A percentile compares a stretch with the other conserved stretches of the same genome.
phyloP scores from a whole-genome alignment of 1,139 yeast genomes.

The Candida freyschussii region DNA sequence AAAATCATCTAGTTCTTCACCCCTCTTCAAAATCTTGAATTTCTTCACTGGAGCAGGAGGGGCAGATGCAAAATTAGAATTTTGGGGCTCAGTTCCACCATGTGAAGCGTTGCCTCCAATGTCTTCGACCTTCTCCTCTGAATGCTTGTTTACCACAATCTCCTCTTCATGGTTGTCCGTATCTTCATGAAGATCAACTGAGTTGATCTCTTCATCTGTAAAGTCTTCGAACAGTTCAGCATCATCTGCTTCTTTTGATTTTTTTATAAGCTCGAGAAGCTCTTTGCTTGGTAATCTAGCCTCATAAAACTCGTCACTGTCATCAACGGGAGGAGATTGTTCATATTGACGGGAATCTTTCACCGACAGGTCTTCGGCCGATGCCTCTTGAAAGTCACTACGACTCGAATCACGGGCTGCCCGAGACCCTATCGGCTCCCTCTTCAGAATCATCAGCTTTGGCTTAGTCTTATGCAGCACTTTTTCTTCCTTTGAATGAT shows the following conservation, averaged over 20 bases:
- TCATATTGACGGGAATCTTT: no score
- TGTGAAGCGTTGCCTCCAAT: constrained; percentile 16
- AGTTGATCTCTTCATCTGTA: constrained; percentile 18
- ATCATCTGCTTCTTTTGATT: constrained; percentile 13
- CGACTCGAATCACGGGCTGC: background rate
- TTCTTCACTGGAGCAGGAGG: constrained; percentile 13
- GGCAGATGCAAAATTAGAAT: constrained; percentile 34
- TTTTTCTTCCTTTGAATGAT: background rate
- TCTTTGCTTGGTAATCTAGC: constrained; percentile 19
- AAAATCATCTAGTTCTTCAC: constrained; percentile 23
- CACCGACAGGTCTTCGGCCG: no score
- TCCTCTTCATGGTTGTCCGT: constrained; percentile 5
- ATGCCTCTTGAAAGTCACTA: constrained; percentile 1
- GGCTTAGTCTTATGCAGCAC: constrained; percentile 11
- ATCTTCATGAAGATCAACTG: constrained; percentile 12
- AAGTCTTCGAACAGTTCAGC: constrained; percentile 21
- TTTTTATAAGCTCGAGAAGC: constrained; percentile 17
- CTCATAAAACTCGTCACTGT: constrained; percentile 2
- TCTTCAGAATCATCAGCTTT: constrained; percentile 21
- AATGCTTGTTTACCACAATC: constrained; percentile 1
- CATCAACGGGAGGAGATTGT: constrained; percentile 1
- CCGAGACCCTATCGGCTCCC: background rate
- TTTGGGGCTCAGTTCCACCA: constrained; percentile 12
- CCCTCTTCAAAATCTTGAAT: constrained; percentile 31
- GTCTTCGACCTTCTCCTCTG: constrained; percentile 14